Percentiles rank a stretch among this genome's conserved stretches.
phyloP scores from a whole-genome alignment of 139 green algal genomes.

The Protoeuglena noctilucae region DNA sequence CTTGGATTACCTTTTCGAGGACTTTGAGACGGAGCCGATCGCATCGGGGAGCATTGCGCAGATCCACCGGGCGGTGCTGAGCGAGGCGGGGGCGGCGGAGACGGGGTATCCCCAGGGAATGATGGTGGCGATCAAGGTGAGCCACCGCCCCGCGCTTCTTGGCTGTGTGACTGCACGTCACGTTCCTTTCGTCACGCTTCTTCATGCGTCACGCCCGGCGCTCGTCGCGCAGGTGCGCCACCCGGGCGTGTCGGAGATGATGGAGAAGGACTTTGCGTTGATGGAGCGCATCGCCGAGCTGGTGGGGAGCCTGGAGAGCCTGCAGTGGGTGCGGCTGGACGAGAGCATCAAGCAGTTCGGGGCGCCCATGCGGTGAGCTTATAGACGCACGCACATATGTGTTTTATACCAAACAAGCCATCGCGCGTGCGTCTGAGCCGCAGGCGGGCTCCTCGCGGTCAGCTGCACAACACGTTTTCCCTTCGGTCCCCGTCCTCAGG shows the following conservation, averaged over 20 bases:
- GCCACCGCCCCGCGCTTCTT: background rate
- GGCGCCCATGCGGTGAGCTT: slow-evolving; percentile 77
- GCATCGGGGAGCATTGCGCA: slow-evolving; percentile 89
- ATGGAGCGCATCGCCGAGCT: slow-evolving; percentile 43
- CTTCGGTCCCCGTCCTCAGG: too few relatives aligned
- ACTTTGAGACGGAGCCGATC: slow-evolving; percentile 63
- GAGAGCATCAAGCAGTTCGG: slow-evolving; percentile 84
- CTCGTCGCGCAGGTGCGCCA: slow-evolving; percentile 47
- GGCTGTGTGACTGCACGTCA: background rate
- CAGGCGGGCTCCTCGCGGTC: too few relatives aligned
- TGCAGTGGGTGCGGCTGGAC: slow-evolving; percentile 57
- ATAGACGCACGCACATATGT: slow-evolving; percentile 17
- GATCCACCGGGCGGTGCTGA: slow-evolving; percentile 63
- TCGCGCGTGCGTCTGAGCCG: too few relatives aligned
- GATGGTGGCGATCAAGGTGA: slow-evolving; percentile 77
- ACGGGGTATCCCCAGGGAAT: slow-evolving; percentile 19
- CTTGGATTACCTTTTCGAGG: slow-evolving; percentile 61
- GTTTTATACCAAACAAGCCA: too few relatives aligned
- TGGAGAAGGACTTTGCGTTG: slow-evolving; percentile 77
- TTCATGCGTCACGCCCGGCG: background rate
- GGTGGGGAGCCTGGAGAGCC: slow-evolving; percentile 24
- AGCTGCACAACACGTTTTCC: too few relatives aligned
- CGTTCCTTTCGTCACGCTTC: background rate
- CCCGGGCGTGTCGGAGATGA: slow-evolving; percentile 54
- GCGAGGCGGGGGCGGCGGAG: slow-evolving; percentile 23